phyloP scores from a whole-genome alignment of 139 green algal genomes.

The Mesostigma viride region DNA sequence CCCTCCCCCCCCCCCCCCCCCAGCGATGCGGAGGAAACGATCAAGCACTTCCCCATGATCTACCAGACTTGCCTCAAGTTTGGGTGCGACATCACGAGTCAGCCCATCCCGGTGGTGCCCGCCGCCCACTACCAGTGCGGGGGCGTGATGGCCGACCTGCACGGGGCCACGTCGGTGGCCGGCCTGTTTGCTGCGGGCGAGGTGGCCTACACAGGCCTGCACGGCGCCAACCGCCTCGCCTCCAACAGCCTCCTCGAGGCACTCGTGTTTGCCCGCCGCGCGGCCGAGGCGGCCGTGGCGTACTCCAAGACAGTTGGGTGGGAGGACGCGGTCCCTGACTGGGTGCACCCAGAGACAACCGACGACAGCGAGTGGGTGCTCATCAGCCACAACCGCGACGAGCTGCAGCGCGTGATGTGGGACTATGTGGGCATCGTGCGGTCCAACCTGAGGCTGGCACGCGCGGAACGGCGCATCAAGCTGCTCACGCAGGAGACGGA shows the following conservation, averaged over 20 bases:
- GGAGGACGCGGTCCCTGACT: slow-evolving; percentile 5
- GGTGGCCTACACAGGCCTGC: slow-evolving; percentile 80
- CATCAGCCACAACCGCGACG: slow-evolving; percentile 32
- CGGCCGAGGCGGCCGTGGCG: slow-evolving; percentile 56
- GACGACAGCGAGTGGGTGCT: slow-evolving; percentile 34
- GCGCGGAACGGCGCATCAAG: slow-evolving; percentile 36
- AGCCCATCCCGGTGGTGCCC: slow-evolving; percentile 88
- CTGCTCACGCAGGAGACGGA: slow-evolving; percentile 49
- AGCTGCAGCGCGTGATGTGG: slow-evolving; percentile 80
- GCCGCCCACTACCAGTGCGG: slow-evolving; percentile 97
- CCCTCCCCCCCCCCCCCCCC: too few relatives aligned
- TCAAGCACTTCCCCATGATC: slow-evolving; percentile 94
- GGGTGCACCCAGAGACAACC: slow-evolving; percentile 12
- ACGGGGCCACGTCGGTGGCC: slow-evolving; percentile 69
- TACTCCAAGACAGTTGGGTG: slow-evolving; percentile 45
- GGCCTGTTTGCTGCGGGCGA: slow-evolving; percentile 90
- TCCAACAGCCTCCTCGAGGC: slow-evolving; percentile 89
- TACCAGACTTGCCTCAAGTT: slow-evolving; percentile 32
- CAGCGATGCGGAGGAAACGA: slow-evolving; percentile 49
- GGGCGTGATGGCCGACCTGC: slow-evolving; percentile 78
- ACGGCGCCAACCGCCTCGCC: slow-evolving; percentile 92
- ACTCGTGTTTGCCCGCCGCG: slow-evolving; percentile 82
- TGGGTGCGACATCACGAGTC: slow-evolving; percentile 1
- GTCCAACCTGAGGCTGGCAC: slow-evolving; percentile 45
- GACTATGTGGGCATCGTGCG: slow-evolving; percentile 74